Evolutionary conservation across 768 basidiomycete species (phyloP).

Genomic region (Exsudoporus frostii): DNA sequence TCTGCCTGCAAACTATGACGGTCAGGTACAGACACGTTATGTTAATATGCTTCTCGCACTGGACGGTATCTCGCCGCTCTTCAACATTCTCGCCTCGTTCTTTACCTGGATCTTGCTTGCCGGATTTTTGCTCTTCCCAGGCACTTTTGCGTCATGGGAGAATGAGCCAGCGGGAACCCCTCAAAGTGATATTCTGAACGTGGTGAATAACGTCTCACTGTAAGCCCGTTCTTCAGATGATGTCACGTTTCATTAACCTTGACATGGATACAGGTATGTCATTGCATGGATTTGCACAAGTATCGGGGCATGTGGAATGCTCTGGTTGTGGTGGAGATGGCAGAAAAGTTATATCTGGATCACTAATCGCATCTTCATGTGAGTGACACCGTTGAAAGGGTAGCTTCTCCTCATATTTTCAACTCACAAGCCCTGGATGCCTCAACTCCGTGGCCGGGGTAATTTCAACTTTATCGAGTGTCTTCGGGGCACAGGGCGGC

Average conservation of each 20-base stretch:
- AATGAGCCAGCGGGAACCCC: conserved; percentile 26
- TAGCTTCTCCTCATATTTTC: conserved; percentile 2
- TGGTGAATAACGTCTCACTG: conserved; percentile 45
- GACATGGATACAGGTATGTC: conserved; percentile 39
- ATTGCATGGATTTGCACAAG: conserved; percentile 55
- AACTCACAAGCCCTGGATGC: conserved; percentile 45
- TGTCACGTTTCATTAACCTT: conserved; percentile 2
- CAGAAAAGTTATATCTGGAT: conserved; percentile 57
- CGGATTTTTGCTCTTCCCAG: conserved; percentile 60
- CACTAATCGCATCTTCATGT: conserved; percentile 56
- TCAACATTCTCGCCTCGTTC: conserved; percentile 52
- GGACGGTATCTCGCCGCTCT: conserved; percentile 48
- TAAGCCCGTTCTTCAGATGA: conserved; percentile 26
- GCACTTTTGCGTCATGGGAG: conserved; percentile 52
- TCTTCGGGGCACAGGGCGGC: conserved; percentile 49
- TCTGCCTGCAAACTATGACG: conserved; percentile 22
- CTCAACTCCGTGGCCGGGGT: conserved; percentile 57
- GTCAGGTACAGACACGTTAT: conserved; percentile 43
- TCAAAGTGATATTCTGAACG: conserved; percentile 32
- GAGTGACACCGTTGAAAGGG: conserved; percentile 16
- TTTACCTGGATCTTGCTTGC: conserved; percentile 64
- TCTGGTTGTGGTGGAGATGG: conserved; percentile 61
- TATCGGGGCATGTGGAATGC: conserved; percentile 51
- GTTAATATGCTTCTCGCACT: conserved; percentile 61
- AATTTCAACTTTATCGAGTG: conserved; percentile 50